phyloP scores from a whole-genome alignment of 169 alveolate genomes.

The Ichthyophthirius multifiliis region DNA sequence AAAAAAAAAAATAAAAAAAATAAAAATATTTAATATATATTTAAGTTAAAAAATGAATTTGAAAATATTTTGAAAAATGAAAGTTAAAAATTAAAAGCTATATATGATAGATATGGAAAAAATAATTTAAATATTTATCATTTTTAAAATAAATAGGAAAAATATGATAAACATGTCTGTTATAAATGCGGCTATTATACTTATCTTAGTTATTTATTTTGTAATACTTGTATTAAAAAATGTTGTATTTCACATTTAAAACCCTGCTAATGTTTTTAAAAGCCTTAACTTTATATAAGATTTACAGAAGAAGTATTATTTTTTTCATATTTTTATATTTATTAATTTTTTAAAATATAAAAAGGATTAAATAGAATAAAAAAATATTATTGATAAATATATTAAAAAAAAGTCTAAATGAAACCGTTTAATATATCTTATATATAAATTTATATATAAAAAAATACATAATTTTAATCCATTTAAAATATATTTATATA shows the following conservation, averaged over 20 bases:
- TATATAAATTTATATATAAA: too few relatives aligned
- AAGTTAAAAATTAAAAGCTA: not conserved
- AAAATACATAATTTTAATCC: too few relatives aligned
- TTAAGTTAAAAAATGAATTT: constrained; percentile 10
- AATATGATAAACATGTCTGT: constrained; percentile 27
- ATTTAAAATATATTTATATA: too few relatives aligned
- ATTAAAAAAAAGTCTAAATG: too few relatives aligned
- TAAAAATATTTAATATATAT: not conserved
- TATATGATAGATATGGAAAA: not conserved
- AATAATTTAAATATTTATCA: constrained; percentile 16
- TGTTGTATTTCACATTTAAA: not conserved
- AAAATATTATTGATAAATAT: too few relatives aligned
- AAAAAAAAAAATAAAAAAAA: too few relatives aligned
- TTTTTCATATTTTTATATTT: too few relatives aligned
- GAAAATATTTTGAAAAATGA: not conserved
- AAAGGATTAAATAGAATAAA: too few relatives aligned
- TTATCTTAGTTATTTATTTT: not conserved
- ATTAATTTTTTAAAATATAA: too few relatives aligned
- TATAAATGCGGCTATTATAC: not conserved
- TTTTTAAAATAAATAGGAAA: constrained; percentile 21
- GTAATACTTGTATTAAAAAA: not conserved
- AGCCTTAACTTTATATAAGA: not conserved
- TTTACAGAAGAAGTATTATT: constrained; percentile 19
- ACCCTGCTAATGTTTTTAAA: not conserved
- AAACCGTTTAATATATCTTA: too few relatives aligned